Base-by-base conservation (phyloP, 768 basidiomycete species). In the Suillus subluteus region DNA sequence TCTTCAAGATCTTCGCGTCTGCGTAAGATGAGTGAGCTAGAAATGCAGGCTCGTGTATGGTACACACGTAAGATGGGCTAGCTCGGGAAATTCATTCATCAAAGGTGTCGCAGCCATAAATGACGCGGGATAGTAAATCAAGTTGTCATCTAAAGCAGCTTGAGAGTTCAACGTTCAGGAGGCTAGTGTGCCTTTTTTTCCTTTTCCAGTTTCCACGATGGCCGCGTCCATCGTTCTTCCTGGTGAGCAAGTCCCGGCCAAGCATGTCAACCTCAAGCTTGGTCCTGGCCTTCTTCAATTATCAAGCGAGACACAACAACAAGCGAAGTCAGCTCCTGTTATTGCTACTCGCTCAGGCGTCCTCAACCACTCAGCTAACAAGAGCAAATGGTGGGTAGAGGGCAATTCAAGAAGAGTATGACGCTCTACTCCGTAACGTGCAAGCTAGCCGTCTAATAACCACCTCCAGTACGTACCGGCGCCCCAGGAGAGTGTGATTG, bases 1-100 rank as follows among this genome's bases (percentile, higher is more conserved):
- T 96, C 95, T 76, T 98, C 93, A n/a, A 99, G 83, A 72, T 96
- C 95, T 69, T 94, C 91, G 62, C 92, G 87, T 70, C 95, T 96
- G 72, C n/a, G 58, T 59, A 55, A 41, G 35, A 66, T 56, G 26
- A 64, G 54, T 75, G 64, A 72, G 68, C 44, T n/a, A 44, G 30
- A 30, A 48, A 15, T 35, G 56, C 37, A 40, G 43, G 38, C 32
- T 43, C 62, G 21, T 61, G 67, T 44, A 62, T 62, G 50, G 58
- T 59, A 72, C 88, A 74, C 79, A 92, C 92, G 91, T 88, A 73
- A 93, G 76, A 74, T 88, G 82, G 30, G 88, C 80, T 40, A 95
- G 80, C 73, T 94, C 91, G 3, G 92, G 91, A 69, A 89, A 94
- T 52, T 93, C 90, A 58, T 80, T 74, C 64, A 83, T 79, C 55